A percentile compares a stretch with the other conserved stretches of the same genome.
Evolutionary conservation across 1,284 basidiomycete species (phyloP).

Genomic region (Sanguinoderma infundibulare): DNA sequence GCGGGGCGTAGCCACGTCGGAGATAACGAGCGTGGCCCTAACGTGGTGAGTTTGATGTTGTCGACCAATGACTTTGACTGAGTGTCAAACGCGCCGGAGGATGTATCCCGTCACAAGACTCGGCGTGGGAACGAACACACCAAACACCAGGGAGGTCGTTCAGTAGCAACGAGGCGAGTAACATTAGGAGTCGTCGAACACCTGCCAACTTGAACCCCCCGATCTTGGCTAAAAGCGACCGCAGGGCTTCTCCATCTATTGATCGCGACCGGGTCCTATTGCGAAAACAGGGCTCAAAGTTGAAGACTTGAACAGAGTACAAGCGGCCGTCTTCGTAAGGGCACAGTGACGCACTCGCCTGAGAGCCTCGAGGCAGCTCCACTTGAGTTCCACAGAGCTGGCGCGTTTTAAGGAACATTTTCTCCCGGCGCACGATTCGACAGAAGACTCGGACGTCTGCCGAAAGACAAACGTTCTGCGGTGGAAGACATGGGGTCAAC

Average conservation of each 20-base stretch:
- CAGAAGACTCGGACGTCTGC: not conserved
- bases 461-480: not conserved
- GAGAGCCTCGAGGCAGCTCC: not conserved
- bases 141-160: constrained; percentile 5
- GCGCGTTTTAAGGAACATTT: not conserved
- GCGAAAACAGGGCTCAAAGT: not conserved
- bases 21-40: not conserved
- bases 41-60: not conserved
- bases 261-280: not conserved
- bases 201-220: not conserved
- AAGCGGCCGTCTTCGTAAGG: constrained; percentile 7
- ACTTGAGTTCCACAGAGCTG: not conserved
- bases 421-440: not conserved
- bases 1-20: not conserved
- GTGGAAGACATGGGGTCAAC: constrained; percentile 2
- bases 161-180: constrained; percentile 26
- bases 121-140: constrained; percentile 13
- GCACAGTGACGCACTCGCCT: constrained; percentile 10
- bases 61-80: not conserved
- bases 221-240: not conserved
- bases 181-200: not conserved
- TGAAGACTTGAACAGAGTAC: constrained; percentile 4
- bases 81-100: not conserved
- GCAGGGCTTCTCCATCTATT: not conserved
- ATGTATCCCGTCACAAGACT: constrained; percentile 4